Evolutionary conservation across 345 rosid genomes (phyloP).

Genomic region (Erucastrum elatum): DNA sequence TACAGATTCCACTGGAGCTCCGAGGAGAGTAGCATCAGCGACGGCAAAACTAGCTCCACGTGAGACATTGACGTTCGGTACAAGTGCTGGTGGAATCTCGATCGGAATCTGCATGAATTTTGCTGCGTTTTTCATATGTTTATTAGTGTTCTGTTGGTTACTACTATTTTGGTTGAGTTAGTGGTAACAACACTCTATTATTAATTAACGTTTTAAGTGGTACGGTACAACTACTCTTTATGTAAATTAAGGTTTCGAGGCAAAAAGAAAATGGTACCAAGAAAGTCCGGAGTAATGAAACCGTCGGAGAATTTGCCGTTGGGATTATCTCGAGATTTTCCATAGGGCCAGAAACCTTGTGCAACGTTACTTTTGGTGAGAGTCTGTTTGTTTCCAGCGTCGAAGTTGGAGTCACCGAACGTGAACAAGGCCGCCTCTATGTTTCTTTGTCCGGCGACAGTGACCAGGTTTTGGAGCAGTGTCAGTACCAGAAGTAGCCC

Average conservation of each 20-base stretch:
- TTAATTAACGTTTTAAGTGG: background rate
- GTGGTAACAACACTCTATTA: background rate
- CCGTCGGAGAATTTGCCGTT: constrained; percentile 38
- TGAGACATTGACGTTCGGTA: constrained; percentile 20
- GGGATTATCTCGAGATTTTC: constrained; percentile 35
- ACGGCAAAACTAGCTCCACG: constrained; percentile 39
- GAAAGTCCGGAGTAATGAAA: constrained; percentile 24
- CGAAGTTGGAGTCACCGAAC: constrained; percentile 15
- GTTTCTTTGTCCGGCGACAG: constrained; percentile 22
- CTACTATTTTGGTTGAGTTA: background rate
- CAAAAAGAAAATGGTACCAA: background rate
- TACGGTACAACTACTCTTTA: background rate
- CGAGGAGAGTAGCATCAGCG: constrained; percentile 37
- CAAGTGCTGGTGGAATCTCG: constrained; percentile 14
- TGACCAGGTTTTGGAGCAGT: background rate
- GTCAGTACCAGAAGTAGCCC: constrained; percentile 7
- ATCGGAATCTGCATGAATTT: constrained; percentile 30
- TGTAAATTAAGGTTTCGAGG: background rate
- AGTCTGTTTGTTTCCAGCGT: constrained; percentile 32
- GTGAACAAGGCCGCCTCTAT: constrained; percentile 17
- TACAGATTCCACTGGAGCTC: constrained; percentile 25
- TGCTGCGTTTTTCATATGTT: constrained; percentile 9
- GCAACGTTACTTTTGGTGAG: background rate
- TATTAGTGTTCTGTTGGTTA: background rate
- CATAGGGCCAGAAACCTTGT: constrained; percentile 37